Base-by-base conservation (phyloP, 768 basidiomycete genomes). In the Kwoniella sp. region DNA sequence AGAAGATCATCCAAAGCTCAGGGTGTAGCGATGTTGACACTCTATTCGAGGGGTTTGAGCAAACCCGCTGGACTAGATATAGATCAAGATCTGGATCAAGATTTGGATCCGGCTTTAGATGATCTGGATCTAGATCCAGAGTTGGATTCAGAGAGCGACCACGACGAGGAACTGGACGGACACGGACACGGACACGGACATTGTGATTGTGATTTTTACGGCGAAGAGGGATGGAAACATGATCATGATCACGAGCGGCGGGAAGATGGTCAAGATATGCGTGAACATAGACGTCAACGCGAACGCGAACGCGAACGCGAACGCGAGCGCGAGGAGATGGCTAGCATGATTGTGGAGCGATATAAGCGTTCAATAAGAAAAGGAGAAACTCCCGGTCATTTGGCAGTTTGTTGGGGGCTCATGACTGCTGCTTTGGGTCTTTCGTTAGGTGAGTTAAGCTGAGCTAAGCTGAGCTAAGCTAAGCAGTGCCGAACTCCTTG, bases 341-440 rank as follows among this genome's bases (percentile, higher is more conserved):
- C 58, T 33, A 73, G 68, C 15, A 57, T 62, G 9, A 77, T 92
- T 30, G 81, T 93, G 21, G 87, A 90, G 30, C 80, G 80, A 48
- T 86, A 90, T 73, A 95, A 94, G 81, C 79, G 86, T 44, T 80
- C 81, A 49, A 84, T 90, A 1, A 84, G 92, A 59, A 82, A 81
- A 29, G 89, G 87, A 54, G 85, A 85, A 33, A 83, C 85, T 0
- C 84, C 83, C 26, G 95, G 92, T 0, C 95, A 99, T 81, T 83
- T 96, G 47, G 91, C 92, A 0, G 82, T 91, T 17, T 95, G 91
- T 79, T 99, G 92, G 73, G 96, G 90, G 2, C 83, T 90, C 1
- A 80, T 99, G 56, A 89, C 89, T 1, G 88, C 86, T 22, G 87
- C 88, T 0, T 84, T 97, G 15, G 88, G 86, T 7, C 80, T 93